Conservation (phyloP, 495 filamentous ascomycete species). For the Viridothelium virens region DNA sequence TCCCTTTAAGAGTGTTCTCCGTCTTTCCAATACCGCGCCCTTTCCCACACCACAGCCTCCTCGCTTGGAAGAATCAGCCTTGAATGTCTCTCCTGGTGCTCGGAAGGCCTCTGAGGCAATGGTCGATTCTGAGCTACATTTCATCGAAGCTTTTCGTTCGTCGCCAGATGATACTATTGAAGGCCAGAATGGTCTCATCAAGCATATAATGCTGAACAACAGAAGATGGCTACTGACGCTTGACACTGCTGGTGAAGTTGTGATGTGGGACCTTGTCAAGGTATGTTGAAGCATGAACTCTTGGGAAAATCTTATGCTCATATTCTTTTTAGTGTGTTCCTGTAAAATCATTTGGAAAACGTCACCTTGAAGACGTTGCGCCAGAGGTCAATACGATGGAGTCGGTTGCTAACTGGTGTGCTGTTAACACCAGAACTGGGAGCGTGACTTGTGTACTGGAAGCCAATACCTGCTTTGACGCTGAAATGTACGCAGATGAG, state of each 20-base stretch:
- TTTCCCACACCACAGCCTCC: constrained; percentile 43
- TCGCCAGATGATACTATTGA: constrained; percentile 80
- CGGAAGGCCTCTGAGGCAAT: constrained; percentile 23
- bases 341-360: constrained; percentile 81
- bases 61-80: neutral
- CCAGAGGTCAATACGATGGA: constrained; percentile 80
- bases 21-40: constrained; percentile 73
- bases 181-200: constrained; percentile 91
- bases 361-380: constrained; percentile 85
- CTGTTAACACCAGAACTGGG: constrained; percentile 86
- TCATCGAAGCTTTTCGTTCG: constrained; percentile 19
- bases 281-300: constrained; percentile 38
- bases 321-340: constrained; percentile 58
- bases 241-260: constrained; percentile 93
- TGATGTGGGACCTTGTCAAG: constrained; percentile 87
- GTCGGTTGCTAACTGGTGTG: constrained; percentile 89
- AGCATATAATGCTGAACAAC: constrained; percentile 87
- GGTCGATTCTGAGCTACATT: constrained; percentile 14
- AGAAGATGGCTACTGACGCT: constrained; percentile 78
- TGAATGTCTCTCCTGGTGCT: neutral
- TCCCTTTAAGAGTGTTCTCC: constrained; percentile 63
- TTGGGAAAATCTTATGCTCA: constrained; percentile 9
- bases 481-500: constrained; percentile 94
- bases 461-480: constrained; percentile 94
- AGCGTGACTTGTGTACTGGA: constrained; percentile 84